phyloP scores from a whole-genome alignment of 805 yeast genomes.

The Cyberlindnera bimundalis region DNA sequence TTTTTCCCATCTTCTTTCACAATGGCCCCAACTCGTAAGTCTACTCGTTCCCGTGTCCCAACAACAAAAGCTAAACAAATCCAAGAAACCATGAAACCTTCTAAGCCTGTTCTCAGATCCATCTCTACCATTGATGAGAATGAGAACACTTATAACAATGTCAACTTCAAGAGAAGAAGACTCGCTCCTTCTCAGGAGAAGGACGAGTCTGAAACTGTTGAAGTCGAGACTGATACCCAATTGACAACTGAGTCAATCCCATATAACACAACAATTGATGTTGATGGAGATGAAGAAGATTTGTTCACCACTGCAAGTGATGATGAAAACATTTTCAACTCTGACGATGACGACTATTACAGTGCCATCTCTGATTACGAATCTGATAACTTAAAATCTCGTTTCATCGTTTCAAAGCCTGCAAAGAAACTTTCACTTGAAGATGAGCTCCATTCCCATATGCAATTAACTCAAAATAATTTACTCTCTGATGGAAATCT shows the following conservation, averaged over 20 bases:
- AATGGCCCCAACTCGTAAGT: constrained; percentile 29
- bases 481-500: constrained; percentile 12
- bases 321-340: constrained; percentile 26
- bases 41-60: constrained; percentile 23
- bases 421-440: constrained; percentile 21
- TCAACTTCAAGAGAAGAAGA: constrained; percentile 28
- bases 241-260: background rate
- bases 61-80: constrained; percentile 30
- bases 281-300: constrained; percentile 21
- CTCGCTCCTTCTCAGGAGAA: constrained; percentile 6
- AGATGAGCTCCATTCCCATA: constrained; percentile 12
- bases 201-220: constrained; percentile 5
- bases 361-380: constrained; percentile 28
- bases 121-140: constrained; percentile 29
- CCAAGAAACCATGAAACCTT: constrained; percentile 14
- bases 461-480: constrained; percentile 11
- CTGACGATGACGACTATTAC: constrained; percentile 27
- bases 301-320: constrained; percentile 15
- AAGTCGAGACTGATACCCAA: no score
- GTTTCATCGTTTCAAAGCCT: constrained; percentile 17
- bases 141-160: constrained; percentile 28
- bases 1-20: background rate
- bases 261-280: constrained; percentile 10
- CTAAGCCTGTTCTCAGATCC: constrained; percentile 29
- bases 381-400: constrained; percentile 14